These are phyloP conservation scores for Penicillium salamii DNA, from an alignment of 495 filamentous ascomycete species.

Conservation along the genomic window DNA sequence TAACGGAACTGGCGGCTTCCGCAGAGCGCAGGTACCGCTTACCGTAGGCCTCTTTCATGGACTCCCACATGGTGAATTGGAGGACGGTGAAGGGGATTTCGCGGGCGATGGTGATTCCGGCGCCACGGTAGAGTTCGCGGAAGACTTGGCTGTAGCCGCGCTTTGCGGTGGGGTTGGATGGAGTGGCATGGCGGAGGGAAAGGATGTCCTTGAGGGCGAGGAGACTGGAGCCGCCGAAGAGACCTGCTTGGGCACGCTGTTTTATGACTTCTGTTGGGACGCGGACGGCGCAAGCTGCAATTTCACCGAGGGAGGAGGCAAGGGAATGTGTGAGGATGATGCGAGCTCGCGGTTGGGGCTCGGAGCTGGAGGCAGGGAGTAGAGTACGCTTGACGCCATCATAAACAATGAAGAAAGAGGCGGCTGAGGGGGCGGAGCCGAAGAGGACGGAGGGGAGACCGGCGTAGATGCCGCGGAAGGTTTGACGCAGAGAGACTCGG, in stretches of 20 bases:
- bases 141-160: constrained; percentile 58
- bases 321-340: constrained; percentile 66
- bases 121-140: constrained; percentile 85
- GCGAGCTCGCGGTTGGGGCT: constrained; percentile 32
- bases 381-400: constrained; percentile 69
- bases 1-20: constrained; percentile 6
- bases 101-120: constrained; percentile 84
- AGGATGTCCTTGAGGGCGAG: constrained; percentile 69
- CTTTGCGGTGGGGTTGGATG: constrained; percentile 27
- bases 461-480: constrained; percentile 71
- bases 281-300: constrained; percentile 86
- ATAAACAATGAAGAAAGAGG: constrained; percentile 98
- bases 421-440: constrained; percentile 90
- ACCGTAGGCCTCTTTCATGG: constrained; percentile 64
- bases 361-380: constrained; percentile 29
- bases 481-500: constrained; percentile 39
- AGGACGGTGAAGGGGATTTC: constrained; percentile 97
- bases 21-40: constrained; percentile 28
- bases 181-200: constrained; percentile 36
- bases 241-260: constrained; percentile 87
- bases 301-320: constrained; percentile 84
- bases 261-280: constrained; percentile 97
- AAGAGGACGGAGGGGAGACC: constrained; percentile 64
- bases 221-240: constrained; percentile 53
- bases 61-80: constrained; percentile 97